These are phyloP conservation scores for Aurantiochytrium sp. DNA, from an alignment of 108 stramenopile species.

Conservation along the genomic window DNA sequence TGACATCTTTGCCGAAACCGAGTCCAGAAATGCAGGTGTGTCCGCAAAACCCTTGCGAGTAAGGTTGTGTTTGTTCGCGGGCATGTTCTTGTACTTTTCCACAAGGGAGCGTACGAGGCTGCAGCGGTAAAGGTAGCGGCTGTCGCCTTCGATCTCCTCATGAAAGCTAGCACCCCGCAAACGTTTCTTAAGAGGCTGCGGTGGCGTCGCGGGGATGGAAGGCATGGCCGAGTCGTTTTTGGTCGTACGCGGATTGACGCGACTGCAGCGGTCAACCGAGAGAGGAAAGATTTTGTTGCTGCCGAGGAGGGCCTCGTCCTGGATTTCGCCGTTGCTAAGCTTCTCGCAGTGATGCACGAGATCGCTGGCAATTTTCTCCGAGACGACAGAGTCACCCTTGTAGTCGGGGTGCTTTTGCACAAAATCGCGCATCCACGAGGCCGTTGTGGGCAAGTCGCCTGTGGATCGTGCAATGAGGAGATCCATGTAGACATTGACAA, in stretches of 20 bases:
- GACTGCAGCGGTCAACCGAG: neutral
- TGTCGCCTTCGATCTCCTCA: conserved; percentile 8
- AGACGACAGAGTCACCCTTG: conserved; percentile 79
- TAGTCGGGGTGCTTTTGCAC: conserved; percentile 82
- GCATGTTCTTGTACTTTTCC: conserved; percentile 17
- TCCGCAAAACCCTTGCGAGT: conserved; percentile 2
- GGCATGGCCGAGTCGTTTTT: neutral
- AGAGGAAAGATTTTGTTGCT: neutral
- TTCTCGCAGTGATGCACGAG: conserved; percentile 8
- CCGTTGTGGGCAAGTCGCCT: conserved; percentile 83
- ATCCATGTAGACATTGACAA: conserved; percentile 66
- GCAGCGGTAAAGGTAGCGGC: neutral
- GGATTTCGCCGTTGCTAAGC: neutral
- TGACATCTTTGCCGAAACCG: neutral
- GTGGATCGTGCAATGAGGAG: conserved; percentile 75
- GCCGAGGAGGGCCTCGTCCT: neutral
- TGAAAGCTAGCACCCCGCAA: conserved; percentile 12
- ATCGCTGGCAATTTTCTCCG: conserved; percentile 73
- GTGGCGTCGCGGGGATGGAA: neutral
- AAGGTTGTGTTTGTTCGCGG: neutral
- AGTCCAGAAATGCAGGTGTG: neutral
- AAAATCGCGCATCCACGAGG: conserved; percentile 88
- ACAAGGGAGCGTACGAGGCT: neutral
- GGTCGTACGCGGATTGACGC: neutral
- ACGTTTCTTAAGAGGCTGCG: neutral